phyloP scores from a whole-genome alignment of 495 filamentous ascomycete species.

The Podospora conica region DNA sequence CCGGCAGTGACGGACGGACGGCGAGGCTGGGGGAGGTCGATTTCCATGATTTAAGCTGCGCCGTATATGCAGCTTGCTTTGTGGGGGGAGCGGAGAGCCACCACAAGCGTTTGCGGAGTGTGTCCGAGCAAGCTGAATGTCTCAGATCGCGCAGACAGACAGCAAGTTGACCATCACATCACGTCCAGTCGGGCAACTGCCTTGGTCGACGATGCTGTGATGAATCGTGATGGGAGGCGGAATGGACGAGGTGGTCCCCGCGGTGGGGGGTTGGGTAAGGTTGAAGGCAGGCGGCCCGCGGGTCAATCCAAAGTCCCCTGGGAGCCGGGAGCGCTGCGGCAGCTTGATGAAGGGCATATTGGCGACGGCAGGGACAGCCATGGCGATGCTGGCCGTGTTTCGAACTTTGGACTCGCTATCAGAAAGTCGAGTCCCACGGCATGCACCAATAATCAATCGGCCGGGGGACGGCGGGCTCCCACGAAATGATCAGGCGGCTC shows the following conservation, averaged over 20 bases:
- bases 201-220: background rate
- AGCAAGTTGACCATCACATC: background rate
- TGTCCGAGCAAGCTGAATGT: background rate
- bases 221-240: background rate
- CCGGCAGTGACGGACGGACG: background rate
- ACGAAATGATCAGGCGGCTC: slow-evolving; percentile 12
- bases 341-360: slow-evolving; percentile 23
- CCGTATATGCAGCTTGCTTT: background rate
- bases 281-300: slow-evolving; percentile 13
- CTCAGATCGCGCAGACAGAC: slow-evolving; percentile 1
- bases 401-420: slow-evolving; percentile 6
- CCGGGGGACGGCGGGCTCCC: background rate
- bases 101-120: background rate
- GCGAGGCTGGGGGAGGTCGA: background rate
- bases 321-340: slow-evolving; percentile 6
- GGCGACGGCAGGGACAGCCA: slow-evolving; percentile 12
- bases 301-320: slow-evolving; percentile 11
- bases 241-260: background rate
- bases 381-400: background rate
- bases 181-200: background rate
- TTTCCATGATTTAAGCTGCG: background rate
- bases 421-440: slow-evolving; percentile 17
- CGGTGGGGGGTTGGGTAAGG: slow-evolving; percentile 13
- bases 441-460: slow-evolving; percentile 21
- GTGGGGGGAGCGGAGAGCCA: background rate